Evolutionary conservation across 1,139 yeast genomes (phyloP), one percentile per base, ranked within the genome.

Genomic region (Scheffersomyces parashehatae): DNA sequence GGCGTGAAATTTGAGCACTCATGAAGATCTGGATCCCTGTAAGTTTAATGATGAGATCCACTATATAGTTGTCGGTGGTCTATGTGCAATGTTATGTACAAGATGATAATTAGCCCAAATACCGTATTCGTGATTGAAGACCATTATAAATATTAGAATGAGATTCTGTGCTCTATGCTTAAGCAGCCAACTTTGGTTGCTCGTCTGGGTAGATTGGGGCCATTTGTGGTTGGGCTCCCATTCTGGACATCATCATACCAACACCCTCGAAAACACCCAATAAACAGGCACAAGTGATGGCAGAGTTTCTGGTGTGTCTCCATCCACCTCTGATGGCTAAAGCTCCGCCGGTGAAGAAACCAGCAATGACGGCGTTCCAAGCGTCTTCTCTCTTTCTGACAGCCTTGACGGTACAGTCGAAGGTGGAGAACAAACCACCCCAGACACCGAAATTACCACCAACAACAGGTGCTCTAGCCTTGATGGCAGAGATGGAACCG

Each of bases 371-470:
- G 48, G 98, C 97, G 66, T 93, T 93, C 88, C 96, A 88, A 8
- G 98, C 97, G 66, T 93, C 99, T 70, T 93, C 99, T 73, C 97
- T 88, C 69, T 88, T 87, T 74, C 99, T 87, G 34, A 93, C 82
- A 2, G 95, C 96, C 70, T 93, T 93, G 41, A 93, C 96, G 26
- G 93, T 80, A 76, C 99, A 93, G 69, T 93, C 99, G 65, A 85
- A 95, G 6, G 96, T 86, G 32, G 97, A 88, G 65, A 95, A 93
- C 57, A 93, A 75, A 47, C 99, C 99, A 75, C 99, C 99, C 99
- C 99, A 93, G 35, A 89, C 97, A 70, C 99, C 99, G 62, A 93
- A 93, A 70, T 93, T 93, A 60, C 99, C 99, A 52, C 99, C 99
- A 45, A 93, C 91, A 40, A 93, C 97, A 35, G 99, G 99, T 2